These are phyloP conservation scores for Neonectria hederae DNA, from an alignment of 2,329 filamentous ascomycete species.

Conservation along the genomic window DNA sequence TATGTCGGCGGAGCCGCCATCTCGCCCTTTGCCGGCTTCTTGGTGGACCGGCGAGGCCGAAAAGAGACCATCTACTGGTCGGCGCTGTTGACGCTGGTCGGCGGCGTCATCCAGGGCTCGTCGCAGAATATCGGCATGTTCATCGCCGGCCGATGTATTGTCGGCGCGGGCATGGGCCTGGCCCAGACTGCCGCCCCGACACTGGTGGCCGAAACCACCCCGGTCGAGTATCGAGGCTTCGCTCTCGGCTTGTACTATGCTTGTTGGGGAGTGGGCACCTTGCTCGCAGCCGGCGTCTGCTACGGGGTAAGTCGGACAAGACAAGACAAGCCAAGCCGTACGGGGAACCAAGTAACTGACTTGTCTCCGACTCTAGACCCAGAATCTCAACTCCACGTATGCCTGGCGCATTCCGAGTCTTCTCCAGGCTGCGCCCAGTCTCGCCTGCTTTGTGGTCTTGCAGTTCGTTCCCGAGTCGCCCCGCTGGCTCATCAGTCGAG, in stretches of 20 bases:
- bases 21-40: conserved; percentile 10
- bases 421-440: conserved; percentile 7
- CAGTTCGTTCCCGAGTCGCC: conserved; percentile 21
- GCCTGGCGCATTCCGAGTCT: conserved; percentile 19
- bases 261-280: conserved; percentile 21
- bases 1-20: conserved; percentile 15
- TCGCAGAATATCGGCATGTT: conserved; percentile 19
- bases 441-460: conserved; percentile 4
- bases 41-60: conserved; percentile 34
- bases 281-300: conserved; percentile 18
- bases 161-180: conserved; percentile 18
- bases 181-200: conserved; percentile 19
- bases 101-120: conserved; percentile 13
- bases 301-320: conserved; percentile 6
- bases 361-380: conserved; percentile 4
- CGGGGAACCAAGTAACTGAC: not conserved
- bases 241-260: conserved; percentile 20
- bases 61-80: conserved; percentile 4
- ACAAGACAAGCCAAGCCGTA: not conserved
- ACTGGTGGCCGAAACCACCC: conserved; percentile 16
- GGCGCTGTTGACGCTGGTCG: conserved; percentile 8
- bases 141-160: conserved; percentile 11
- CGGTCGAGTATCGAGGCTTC: conserved; percentile 15
- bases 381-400: conserved; percentile 8
- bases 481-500: conserved; percentile 19